These are phyloP conservation scores for Penicillium sp. DNA, from an alignment of 2,329 filamentous ascomycete species.

Conservation along the genomic window DNA sequence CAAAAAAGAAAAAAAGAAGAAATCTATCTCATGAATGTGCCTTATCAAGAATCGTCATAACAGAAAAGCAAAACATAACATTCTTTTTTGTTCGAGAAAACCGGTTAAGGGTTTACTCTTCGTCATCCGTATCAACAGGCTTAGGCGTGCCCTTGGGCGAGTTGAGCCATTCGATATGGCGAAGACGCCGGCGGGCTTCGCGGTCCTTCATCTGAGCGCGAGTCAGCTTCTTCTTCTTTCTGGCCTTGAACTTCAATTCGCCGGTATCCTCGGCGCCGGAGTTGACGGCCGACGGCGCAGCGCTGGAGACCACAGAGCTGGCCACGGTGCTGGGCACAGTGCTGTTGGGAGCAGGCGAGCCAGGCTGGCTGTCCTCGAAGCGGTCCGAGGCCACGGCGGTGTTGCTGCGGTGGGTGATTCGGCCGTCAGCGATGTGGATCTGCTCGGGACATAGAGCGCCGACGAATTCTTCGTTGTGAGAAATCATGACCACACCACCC, in stretches of 20 bases:
- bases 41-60: conserved; percentile 5
- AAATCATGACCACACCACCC: conserved; percentile 98
- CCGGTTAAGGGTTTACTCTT: conserved; percentile 38
- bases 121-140: conserved; percentile 73
- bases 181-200: conserved; percentile 77
- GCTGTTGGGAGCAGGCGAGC: conserved; percentile 27
- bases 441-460: conserved; percentile 93
- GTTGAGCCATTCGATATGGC: conserved; percentile 78
- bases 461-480: conserved; percentile 98
- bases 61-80: neutral
- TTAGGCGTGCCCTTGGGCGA: conserved; percentile 79
- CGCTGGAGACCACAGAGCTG: conserved; percentile 58
- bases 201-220: conserved; percentile 93
- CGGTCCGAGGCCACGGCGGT: conserved; percentile 70
- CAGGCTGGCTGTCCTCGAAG: conserved; percentile 77
- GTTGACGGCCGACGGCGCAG: conserved; percentile 59
- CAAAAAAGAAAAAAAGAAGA: no score
- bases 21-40: conserved; percentile 2
- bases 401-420: conserved; percentile 78
- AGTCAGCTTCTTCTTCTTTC: conserved; percentile 98
- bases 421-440: conserved; percentile 87
- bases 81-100: neutral
- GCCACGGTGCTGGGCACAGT: conserved; percentile 46
- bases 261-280: conserved; percentile 76
- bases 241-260: conserved; percentile 79